Evolutionary conservation across 768 basidiomycete species (phyloP), one percentile per base, ranked within the genome.

Genomic region (Holtermannia corniformis): DNA sequence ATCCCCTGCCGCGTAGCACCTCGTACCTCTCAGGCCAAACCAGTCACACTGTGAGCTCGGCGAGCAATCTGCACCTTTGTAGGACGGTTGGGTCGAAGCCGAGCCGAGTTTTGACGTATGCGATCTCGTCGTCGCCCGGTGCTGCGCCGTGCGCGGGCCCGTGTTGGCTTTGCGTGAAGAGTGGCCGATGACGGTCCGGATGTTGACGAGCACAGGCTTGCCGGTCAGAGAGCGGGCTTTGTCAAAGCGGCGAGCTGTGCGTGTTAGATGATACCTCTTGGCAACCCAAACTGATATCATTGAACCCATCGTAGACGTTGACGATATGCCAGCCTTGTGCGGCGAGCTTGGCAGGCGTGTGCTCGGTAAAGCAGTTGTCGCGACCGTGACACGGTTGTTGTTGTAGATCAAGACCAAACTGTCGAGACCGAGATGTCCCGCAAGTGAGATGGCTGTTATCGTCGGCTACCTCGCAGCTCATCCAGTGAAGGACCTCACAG

Each of bases 371-470:
- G 41, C 53, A 54, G n/a, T 24, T 1, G 45, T 59, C 57, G 25
- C 57, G 19, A 59, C 53, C 3, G 57, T 59, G 25, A 59, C 47
- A 1, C 21, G 13, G 40, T 59, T 59, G 37, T 52, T 47, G 44
- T 59, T 54, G 42, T 59, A 59, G 19, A 59, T 50, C 2, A 59
- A 44, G 43, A 59, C 52, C 20, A 59, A 46, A 32, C 52, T 55
- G 54, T 58, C 57, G 14, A 58, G 57, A 19, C 52, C 52, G 28
- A 53, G 37, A 41, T 58, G 57, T n/a, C 57, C 57, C 14, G 57
- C 57, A 5, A 58, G 27, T 11, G 57, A 58, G 37, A 58, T 42
- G 4, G 57, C 52, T 54, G 23, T 16, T 19, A 44, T 22, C n/a
- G n/a, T n/a, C n/a, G n/a, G n/a, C n/a, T n/a, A n/a, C n/a, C 22